phyloP scores from a whole-genome alignment of 2,329 filamentous ascomycete species.

The Fonsecaea erecta region DNA sequence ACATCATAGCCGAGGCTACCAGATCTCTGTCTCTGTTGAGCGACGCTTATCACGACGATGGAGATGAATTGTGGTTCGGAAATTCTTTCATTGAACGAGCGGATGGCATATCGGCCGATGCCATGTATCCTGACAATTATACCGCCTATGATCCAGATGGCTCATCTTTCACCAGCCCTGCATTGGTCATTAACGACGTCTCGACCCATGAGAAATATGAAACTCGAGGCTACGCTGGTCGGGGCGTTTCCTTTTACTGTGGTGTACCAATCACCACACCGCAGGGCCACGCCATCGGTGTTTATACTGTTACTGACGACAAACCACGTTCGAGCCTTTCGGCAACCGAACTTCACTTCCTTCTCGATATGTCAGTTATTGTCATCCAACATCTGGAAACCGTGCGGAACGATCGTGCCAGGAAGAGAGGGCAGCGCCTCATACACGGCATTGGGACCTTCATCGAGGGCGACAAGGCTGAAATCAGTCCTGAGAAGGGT shows the following conservation, averaged over 20 bases:
- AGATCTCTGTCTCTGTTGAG: constrained; percentile 46
- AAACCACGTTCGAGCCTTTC: constrained; percentile 58
- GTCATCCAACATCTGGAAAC: constrained; percentile 67
- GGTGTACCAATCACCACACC: constrained; percentile 66
- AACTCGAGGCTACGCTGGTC: constrained; percentile 44
- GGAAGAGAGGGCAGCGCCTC: constrained; percentile 59
- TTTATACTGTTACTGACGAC: constrained; percentile 64
- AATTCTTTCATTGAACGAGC: constrained; percentile 41
- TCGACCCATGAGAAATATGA: constrained; percentile 47
- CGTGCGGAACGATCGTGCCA: constrained; percentile 58
- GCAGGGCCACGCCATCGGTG: constrained; percentile 63
- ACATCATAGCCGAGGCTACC: constrained; percentile 59
- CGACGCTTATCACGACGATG: constrained; percentile 37
- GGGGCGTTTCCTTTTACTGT: constrained; percentile 57
- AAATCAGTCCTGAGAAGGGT: neutral
- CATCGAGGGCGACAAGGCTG: constrained; percentile 50
- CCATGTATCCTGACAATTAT: constrained; percentile 32
- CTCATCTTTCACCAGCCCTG: constrained; percentile 27
- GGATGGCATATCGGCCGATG: constrained; percentile 39
- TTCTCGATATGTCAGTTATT: constrained; percentile 61
- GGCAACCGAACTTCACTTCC: constrained; percentile 55
- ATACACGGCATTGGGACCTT: constrained; percentile 60
- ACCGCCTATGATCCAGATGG: constrained; percentile 29
- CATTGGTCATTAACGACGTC: constrained; percentile 47
- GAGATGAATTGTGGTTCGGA: constrained; percentile 42